Percentiles rank a stretch among this genome's conserved stretches.
Evolutionary conservation across 352 stramenopile species (phyloP).

Genomic region (Phytopythium delawarense): DNA sequence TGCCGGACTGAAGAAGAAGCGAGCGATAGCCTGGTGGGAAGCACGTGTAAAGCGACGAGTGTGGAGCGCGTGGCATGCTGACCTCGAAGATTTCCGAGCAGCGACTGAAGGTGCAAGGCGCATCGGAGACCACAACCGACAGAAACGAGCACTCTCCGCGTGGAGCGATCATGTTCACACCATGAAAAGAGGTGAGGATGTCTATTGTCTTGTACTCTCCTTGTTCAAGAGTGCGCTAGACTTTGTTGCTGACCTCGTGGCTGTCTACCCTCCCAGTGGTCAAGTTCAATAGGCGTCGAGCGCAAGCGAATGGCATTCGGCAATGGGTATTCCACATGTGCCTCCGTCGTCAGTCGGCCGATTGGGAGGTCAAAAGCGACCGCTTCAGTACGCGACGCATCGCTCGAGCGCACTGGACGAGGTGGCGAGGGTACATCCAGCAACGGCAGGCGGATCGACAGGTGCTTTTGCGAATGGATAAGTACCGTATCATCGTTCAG

Average conservation of each 20-base stretch:
- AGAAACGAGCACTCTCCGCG: conserved; percentile 1
- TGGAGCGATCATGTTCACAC: not conserved
- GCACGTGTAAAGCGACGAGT: not conserved
- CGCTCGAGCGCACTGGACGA: conserved; percentile 6
- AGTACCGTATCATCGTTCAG: conserved; percentile 1
- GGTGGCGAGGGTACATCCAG: conserved; percentile 16
- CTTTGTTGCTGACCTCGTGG: not conserved
- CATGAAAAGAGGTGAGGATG: conserved; percentile 12
- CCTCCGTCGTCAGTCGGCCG: not conserved
- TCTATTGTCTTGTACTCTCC: not conserved
- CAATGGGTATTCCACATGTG: conserved; percentile 16
- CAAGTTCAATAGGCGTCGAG: not conserved
- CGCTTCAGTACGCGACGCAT: not conserved
- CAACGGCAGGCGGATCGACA: conserved; percentile 10
- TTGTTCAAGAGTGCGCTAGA: not conserved
- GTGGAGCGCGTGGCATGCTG: not conserved
- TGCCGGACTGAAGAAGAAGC: conserved; percentile 9
- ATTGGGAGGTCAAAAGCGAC: conserved; percentile 1
- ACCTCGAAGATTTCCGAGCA: not conserved
- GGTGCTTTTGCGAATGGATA: conserved; percentile 14
- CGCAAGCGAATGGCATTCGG: not conserved
- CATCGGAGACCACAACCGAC: not conserved
- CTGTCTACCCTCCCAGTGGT: conserved; percentile 6
- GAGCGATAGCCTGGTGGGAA: conserved; percentile 6
- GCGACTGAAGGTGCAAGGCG: not conserved